Evolutionary conservation across 176 grass and related monocot genomes (phyloP).

Genomic region (Aegilops tauschii): DNA sequence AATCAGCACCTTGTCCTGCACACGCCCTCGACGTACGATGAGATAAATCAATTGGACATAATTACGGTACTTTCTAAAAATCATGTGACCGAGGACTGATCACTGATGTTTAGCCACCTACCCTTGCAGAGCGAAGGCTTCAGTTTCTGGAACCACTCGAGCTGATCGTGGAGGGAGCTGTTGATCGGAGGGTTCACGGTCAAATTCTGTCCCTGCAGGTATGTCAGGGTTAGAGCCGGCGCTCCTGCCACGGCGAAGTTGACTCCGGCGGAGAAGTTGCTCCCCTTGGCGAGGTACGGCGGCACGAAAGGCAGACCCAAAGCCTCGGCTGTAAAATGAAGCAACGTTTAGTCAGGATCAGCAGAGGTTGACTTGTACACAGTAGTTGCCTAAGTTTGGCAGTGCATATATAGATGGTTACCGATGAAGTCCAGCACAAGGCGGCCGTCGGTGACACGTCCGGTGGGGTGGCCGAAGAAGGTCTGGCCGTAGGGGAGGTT

Average conservation of each 20-base stretch:
- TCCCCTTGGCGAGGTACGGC: conserved; percentile 6
- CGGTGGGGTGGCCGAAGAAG: conserved; percentile 40
- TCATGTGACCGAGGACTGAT: background rate
- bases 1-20: conserved; percentile 13
- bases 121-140: conserved; percentile 55
- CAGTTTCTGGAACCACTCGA: conserved; percentile 46
- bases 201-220: conserved; percentile 34
- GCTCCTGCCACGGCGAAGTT: conserved; percentile 50
- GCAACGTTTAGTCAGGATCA: background rate
- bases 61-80: background rate
- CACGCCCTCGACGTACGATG: background rate
- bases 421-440: conserved; percentile 48
- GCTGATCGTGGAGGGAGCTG: conserved; percentile 41
- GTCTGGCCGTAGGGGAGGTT: conserved; percentile 41
- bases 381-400: background rate
- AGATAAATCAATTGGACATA: background rate
- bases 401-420: background rate
- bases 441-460: conserved; percentile 43
- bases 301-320: conserved; percentile 46
- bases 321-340: conserved; percentile 14
- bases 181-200: background rate
- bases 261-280: conserved; percentile 37
- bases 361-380: background rate
- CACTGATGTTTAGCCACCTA: background rate
- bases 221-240: conserved; percentile 32